Evolutionary conservation across 1,139 yeast genomes (phyloP), one percentile per base, ranked within the genome.

Genomic region (Protomyces inouyei): DNA sequence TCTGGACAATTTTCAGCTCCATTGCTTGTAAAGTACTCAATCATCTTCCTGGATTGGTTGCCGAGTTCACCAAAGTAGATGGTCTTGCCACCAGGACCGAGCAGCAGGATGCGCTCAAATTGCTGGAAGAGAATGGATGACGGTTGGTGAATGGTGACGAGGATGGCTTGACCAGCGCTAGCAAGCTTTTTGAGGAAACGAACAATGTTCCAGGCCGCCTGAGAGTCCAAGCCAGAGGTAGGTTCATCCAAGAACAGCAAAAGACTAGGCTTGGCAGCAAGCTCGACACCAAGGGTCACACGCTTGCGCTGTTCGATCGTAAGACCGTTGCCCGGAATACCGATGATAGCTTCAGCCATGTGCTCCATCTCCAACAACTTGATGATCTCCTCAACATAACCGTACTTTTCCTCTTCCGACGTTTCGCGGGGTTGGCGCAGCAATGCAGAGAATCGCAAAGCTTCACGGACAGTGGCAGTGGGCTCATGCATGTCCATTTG

Each of bases 281-380:
- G 76, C 72, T 88, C 95, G 55, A 87, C 82, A 1, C 93, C 92
- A 73, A 89, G 88, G 0, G 93, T 85, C 1, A 89, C 88, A 69
- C 96, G 80, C 71, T 95, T 78, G 71, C 87, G 87, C 71, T 89
- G 96, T 64, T 96, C 96, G 12, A 96, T 96, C 37, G 93, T 86
- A 8, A 89, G 82, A 2, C 96, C 96, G 4, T 84, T 79, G 52
- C 81, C 75, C 46, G 86, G 91, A 59, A 85, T 83, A 1, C 96
- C 96, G 65, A 89, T 83, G 5, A 87, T 76, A 0, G 87, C 86
- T 70, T 88, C 86, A 38, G 90, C 88, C 75, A 95, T 88, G 70
- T 88, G 93, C 64, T 82, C 77, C 52, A 89, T 78, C 0, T 96
- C 96, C 75, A 87, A 82, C 67, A 83, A 82, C 61, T 84, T 72